Evolutionary conservation across 2,329 filamentous ascomycete species (phyloP), one percentile per base, ranked within the genome.

Genomic region (Fusarium sulawesiense): DNA sequence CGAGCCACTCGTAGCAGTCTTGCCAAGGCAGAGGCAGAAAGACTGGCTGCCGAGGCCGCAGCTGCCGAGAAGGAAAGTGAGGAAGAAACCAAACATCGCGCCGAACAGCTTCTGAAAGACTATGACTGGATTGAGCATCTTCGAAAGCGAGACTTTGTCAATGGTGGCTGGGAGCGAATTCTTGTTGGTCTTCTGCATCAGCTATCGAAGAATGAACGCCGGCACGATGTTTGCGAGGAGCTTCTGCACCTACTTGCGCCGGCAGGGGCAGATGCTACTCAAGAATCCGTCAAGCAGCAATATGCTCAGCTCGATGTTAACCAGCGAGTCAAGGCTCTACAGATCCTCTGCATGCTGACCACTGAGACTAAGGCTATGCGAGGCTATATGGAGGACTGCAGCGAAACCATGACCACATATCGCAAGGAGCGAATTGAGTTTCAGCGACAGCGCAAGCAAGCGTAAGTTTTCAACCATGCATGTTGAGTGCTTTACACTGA

Each of bases 401-500:
- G 92, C 70, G 93, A 95, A 76, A 92, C 93, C 56, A 98, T 98
- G 94, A 99, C 96, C 3, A 89, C 90, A 57, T 93, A 97, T 76
- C 91, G 96, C 51, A 99, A 99, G 80, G 92, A 97, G 78, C 98
- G 97, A 83, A 97, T 98, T 66, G 93, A 97, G 71, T 92, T 90
- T 80, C 95, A 98, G 81, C 89, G 94, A 70, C 89, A 92, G 73
- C 90, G 92, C 69, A 90, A 90, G 72, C 85, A 87, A 79, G 83
- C 84, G 87, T 90, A 83, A 80, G 88, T 86, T 37, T 7, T 25
- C 16, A 53, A 32, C 2, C 32, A 20, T 6, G 1, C 14, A 40
- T n/a, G 32, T 11, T 6, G 13, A 27, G 34, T 37, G 14, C 16
- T 40, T 7, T 30, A n/a, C 40, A 37, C 61, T 70, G 54, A 73